These are phyloP conservation scores for Harrya chromipes DNA, from an alignment of 768 basidiomycete species.

Conservation along the genomic window DNA sequence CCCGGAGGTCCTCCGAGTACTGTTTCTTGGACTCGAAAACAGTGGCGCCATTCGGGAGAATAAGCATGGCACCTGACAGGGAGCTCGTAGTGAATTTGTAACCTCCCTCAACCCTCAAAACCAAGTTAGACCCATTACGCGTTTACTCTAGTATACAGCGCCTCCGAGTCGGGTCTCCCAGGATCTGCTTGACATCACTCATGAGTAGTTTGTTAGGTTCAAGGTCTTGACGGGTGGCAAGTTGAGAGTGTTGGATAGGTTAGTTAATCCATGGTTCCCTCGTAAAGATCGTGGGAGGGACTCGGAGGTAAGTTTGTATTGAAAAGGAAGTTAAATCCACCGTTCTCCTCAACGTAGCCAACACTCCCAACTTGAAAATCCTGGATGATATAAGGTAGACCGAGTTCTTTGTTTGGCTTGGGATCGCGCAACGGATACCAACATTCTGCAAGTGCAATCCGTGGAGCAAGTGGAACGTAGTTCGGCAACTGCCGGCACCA, in stretches of 20 bases:
- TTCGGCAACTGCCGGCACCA: too few species aligned
- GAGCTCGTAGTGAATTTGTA: neutral
- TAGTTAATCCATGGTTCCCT: too few species aligned
- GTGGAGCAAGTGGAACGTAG: too few species aligned
- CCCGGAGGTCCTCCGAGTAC: neutral
- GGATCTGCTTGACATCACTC: too few species aligned
- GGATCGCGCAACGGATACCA: constrained; percentile 33
- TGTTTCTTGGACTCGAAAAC: constrained; percentile 15
- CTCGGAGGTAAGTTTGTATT: constrained; percentile 28
- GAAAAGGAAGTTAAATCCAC: constrained; percentile 31
- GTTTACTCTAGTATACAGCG: too few species aligned
- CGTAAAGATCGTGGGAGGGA: too few species aligned
- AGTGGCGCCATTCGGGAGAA: constrained; percentile 28
- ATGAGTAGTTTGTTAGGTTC: too few species aligned
- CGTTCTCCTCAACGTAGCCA: constrained; percentile 24
- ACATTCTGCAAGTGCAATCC: constrained; percentile 7
- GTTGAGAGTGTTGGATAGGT: too few species aligned
- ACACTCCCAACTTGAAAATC: constrained; percentile 36
- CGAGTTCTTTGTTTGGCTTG: constrained; percentile 19
- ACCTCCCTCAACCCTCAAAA: neutral
- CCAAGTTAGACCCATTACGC: too few species aligned
- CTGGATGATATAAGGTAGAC: constrained; percentile 16
- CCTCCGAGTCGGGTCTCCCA: too few species aligned
- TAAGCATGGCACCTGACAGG: constrained; percentile 26
- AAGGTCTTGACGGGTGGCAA: neutral